A percentile compares a stretch with the other conserved stretches of the same genome.
Conservation (phyloP, 352 stramenopile genomes). For the Peronospora belbahrii region DNA sequence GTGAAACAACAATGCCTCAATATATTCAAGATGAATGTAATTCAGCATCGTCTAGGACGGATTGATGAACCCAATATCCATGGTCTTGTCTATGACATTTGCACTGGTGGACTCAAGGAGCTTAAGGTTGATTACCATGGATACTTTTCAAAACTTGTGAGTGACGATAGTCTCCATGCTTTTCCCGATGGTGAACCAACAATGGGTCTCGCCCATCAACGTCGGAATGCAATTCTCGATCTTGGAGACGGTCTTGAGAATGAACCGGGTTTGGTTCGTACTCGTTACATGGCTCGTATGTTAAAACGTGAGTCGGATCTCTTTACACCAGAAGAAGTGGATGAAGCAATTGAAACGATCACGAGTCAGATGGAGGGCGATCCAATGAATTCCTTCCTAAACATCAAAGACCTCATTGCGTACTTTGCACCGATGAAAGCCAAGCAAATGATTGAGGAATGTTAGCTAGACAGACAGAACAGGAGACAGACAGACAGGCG, state of each 20-base stretch:
- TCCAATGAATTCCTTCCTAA: constrained; percentile 33
- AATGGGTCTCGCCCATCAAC: constrained; percentile 35
- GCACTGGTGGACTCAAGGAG: constrained; percentile 52
- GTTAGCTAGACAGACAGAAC: too few relatives aligned
- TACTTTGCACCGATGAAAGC: constrained; percentile 33
- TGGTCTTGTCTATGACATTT: constrained; percentile 67
- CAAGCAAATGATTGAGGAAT: constrained; percentile 1
- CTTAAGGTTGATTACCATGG: constrained; percentile 58
- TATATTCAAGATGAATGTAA: constrained; percentile 80
- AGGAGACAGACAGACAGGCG: too few relatives aligned
- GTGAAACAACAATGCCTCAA: constrained; percentile 83
- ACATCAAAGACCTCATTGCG: constrained; percentile 36
- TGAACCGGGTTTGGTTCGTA: constrained; percentile 41
- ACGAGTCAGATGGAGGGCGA: constrained; percentile 30
- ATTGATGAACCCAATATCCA: constrained; percentile 64
- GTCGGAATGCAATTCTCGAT: constrained; percentile 49
- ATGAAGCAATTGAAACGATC: constrained; percentile 40
- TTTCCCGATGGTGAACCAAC: constrained; percentile 53
- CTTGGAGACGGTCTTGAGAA: constrained; percentile 51
- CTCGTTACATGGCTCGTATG: constrained; percentile 49
- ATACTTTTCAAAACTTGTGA: constrained; percentile 41
- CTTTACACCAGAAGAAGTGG: constrained; percentile 48
- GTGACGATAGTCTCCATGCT: constrained; percentile 45
- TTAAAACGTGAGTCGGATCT: constrained; percentile 55
- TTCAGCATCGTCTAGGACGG: constrained; percentile 62